A percentile compares a stretch with the other conserved stretches of the same genome.
phyloP scores from a whole-genome alignment of 2,329 filamentous ascomycete genomes.

The Penicillium sp. region DNA sequence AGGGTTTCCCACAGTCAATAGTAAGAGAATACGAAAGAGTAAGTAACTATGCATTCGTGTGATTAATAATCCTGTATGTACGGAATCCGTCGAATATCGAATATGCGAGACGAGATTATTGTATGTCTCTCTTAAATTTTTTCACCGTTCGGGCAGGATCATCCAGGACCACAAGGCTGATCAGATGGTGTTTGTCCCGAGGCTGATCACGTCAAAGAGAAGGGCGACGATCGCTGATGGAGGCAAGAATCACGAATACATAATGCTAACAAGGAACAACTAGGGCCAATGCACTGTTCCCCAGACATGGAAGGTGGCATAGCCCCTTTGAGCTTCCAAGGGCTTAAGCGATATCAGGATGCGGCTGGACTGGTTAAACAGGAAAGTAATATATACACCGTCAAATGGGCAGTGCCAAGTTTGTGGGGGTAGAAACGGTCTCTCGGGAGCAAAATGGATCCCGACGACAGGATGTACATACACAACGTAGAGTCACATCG shows the following conservation, averaged over 20 bases:
- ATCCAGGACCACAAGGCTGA: constrained; percentile 5
- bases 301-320: neutral
- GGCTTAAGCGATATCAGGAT: neutral
- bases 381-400: neutral
- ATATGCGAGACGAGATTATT: neutral
- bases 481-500: constrained; percentile 4
- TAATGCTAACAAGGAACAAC: neutral
- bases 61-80: neutral
- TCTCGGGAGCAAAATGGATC: constrained; percentile 4
- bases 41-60: neutral
- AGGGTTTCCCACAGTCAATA: neutral
- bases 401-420: constrained; percentile 2
- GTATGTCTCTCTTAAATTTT: neutral
- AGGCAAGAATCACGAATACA: neutral
- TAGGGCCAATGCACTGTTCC: neutral
- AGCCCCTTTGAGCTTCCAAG: neutral
- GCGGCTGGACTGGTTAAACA: neutral
- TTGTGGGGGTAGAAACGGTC: neutral
- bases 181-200: neutral
- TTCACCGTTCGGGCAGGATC: neutral
- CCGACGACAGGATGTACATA: constrained; percentile 4
- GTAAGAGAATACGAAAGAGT: neutral
- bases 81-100: neutral
- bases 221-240: neutral
- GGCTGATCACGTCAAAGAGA: constrained; percentile 3